Base-by-base conservation (phyloP, 2,329 filamentous ascomycete genomes). In the Amauroascus verrucosus region DNA sequence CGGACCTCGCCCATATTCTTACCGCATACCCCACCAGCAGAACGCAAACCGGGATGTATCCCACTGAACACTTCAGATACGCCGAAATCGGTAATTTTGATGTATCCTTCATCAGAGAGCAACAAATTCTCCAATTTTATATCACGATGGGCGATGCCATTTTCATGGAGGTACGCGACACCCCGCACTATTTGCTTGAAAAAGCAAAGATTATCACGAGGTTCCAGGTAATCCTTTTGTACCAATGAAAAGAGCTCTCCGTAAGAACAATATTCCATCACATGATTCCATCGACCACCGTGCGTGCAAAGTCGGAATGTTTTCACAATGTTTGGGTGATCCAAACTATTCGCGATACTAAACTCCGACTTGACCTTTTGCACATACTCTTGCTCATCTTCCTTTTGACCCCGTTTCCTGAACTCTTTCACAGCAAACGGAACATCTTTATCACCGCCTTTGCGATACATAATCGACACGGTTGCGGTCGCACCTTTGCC, bases 51-150 rank as follows among this genome's bases (percentile, higher is more conserved):
- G 0, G 88, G 88, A 67, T 94, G 88, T 48, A 83, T 83, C 37
- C 88, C 88, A 51, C 78, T 81, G 64, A 95, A 95, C 16, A 94
- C 85, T 65, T 93, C 87, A 0, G 87, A 89, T 13, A 91, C 86
- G 51, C 89, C 89, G 71, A 95, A 95, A 67, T 95, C 89, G 48
- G 88, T 89, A 56, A 95, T 90, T 71, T 95, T 95, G 53, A 95
- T 76, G 66, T 88, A 84, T 64, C 88, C 88, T 55, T 88, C 81
- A 61, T 81, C 82, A 45, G 83, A 85, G 56, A 95, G 77, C 30
- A 95, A 77, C 22, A 94, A 73, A 62, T 95, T 95, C 67, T 95
- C 89, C 9, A 90, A 78, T 70, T 95, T 95, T 72, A 95, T 86
- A 61, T 95, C 89, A 47, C 89, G 85, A 69, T 95, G 89, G 1